Evolutionary conservation across 2,329 filamentous ascomycete genomes (phyloP).

Genomic region (Bipolaris cookei): DNA sequence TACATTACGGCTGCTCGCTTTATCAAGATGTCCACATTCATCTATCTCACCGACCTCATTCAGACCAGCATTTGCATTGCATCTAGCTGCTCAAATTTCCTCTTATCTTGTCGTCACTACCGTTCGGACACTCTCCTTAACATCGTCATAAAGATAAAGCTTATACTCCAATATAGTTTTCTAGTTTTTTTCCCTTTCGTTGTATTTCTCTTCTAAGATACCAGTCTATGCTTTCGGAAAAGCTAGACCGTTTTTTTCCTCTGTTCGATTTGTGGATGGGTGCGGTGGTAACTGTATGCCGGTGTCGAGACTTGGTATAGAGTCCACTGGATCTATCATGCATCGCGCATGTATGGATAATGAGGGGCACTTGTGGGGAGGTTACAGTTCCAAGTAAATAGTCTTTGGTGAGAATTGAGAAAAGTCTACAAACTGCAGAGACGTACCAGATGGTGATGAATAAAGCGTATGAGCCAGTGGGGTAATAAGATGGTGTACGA

Average conservation of each 20-base stretch:
- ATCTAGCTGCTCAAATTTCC: constrained; percentile 22
- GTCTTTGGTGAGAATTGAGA: constrained; percentile 35
- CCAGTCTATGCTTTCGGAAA: constrained; percentile 45
- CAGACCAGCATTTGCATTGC: constrained; percentile 25
- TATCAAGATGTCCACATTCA: constrained; percentile 6
- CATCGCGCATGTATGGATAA: constrained; percentile 25
- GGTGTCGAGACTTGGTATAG: constrained; percentile 25
- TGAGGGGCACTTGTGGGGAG: constrained; percentile 37
- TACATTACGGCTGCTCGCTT: constrained; percentile 17
- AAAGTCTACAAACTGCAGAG: constrained; percentile 25
- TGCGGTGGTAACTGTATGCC: constrained; percentile 20
- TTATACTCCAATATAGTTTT: constrained; percentile 34
- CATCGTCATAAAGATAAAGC: constrained; percentile 34
- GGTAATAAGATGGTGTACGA: background rate
- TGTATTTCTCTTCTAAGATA: constrained; percentile 52
- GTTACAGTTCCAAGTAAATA: constrained; percentile 39
- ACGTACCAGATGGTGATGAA: background rate
- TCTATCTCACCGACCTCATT: constrained; percentile 18
- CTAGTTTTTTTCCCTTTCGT: constrained; percentile 23
- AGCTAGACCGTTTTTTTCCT: constrained; percentile 45
- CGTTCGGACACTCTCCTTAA: constrained; percentile 48
- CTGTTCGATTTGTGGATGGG: constrained; percentile 25
- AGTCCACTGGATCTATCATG: constrained; percentile 32
- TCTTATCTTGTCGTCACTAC: constrained; percentile 27
- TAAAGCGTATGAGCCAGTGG: background rate